phyloP scores from a whole-genome alignment of 192 early-diverging fungal species.

The Rhizoclosmatium globosum region DNA sequence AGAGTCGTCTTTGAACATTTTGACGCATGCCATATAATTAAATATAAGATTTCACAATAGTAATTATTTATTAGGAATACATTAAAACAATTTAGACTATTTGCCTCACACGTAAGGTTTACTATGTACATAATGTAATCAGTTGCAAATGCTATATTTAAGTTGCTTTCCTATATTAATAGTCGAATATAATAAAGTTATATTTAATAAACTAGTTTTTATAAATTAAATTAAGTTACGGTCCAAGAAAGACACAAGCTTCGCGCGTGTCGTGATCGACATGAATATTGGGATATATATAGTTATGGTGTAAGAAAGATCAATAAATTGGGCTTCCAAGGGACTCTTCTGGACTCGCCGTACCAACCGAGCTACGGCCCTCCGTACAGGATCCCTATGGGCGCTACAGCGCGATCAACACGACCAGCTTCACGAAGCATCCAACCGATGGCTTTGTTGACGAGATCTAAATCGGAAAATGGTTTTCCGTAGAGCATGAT shows the following conservation, averaged over 20 bases:
- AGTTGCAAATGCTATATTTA: not conserved
- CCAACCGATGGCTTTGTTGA: conserved; percentile 3
- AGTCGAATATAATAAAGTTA: not conserved
- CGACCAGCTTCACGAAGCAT: not conserved
- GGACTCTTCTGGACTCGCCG: no score
- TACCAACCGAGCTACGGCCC: no score
- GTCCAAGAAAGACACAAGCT: not conserved
- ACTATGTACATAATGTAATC: not conserved
- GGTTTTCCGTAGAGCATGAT: not conserved
- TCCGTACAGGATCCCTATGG: no score
- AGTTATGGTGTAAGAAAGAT: no score
- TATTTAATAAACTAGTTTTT: conserved; percentile 3
- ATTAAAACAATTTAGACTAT: not conserved
- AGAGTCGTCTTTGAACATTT: conserved; percentile 1
- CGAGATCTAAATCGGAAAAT: conserved; percentile 9
- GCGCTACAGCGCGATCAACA: not conserved
- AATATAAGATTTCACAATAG: not conserved
- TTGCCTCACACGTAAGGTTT: not conserved
- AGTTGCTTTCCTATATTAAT: not conserved
- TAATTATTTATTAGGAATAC: conserved; percentile 14
- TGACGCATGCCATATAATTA: not conserved
- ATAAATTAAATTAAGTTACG: not conserved
- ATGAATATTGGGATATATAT: no score
- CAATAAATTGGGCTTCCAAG: no score
- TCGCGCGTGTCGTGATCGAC: no score